These are phyloP conservation scores for Chimonanthus salicifolius DNA, from an alignment of 164 flowering plant species.

Conservation along the genomic window DNA sequence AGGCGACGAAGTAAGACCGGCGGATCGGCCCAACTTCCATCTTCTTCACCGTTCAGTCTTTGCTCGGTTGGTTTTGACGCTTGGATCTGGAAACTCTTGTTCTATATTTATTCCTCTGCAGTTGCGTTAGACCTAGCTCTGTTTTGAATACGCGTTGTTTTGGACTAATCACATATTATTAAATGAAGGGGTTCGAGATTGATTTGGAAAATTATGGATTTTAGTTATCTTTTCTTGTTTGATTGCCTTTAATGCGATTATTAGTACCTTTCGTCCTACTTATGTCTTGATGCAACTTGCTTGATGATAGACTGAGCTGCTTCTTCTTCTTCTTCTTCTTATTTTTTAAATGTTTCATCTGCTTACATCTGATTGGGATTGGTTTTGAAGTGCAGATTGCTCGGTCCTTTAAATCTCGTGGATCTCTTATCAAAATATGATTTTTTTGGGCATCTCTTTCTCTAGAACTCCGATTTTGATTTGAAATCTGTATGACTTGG, in stretches of 20 bases:
- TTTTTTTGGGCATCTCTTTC: no score
- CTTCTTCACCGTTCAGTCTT: neutral
- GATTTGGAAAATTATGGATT: neutral
- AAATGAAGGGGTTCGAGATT: neutral
- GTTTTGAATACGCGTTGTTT: neutral
- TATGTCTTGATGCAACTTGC: neutral
- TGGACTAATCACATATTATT: neutral
- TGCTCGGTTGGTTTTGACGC: constrained; percentile 6
- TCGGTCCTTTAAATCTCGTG: no score
- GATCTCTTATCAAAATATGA: no score
- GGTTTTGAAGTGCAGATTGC: no score
- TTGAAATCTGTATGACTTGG: no score
- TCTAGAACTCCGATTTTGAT: no score
- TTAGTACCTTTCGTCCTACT: neutral
- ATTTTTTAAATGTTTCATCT: no score
- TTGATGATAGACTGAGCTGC: neutral
- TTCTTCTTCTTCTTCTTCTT: neutral
- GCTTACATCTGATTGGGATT: no score
- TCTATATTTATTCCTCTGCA: neutral
- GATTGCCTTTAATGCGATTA: neutral
- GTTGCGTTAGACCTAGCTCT: constrained; percentile 1
- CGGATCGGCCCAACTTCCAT: neutral
- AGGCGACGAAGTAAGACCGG: constrained; percentile 1
- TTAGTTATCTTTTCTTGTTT: neutral
- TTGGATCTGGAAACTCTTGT: neutral